A percentile compares a stretch with the other conserved stretches of the same genome.
phyloP scores from a whole-genome alignment of 257 asterid genomes.

The Solanum tacnaense region DNA sequence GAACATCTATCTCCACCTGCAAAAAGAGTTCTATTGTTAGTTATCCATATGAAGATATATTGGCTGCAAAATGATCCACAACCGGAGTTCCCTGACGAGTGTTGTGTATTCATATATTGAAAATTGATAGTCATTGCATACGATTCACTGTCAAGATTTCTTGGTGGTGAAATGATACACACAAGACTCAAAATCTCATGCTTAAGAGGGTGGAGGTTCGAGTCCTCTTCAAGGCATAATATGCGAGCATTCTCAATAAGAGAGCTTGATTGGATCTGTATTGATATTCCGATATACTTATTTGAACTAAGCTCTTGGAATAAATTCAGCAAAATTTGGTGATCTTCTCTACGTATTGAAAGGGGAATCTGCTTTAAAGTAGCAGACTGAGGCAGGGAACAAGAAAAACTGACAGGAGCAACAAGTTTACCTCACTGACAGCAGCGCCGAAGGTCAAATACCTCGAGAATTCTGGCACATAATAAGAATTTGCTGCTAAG shows the following conservation, averaged over 20 bases:
- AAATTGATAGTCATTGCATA: background rate
- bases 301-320: background rate
- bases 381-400: background rate
- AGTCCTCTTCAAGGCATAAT: background rate
- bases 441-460: constrained; percentile 67
- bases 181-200: background rate
- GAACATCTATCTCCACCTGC: constrained; percentile 60
- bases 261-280: background rate
- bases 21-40: background rate
- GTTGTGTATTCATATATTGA: background rate
- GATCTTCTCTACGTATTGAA: no score
- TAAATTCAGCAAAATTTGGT: background rate
- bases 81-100: background rate
- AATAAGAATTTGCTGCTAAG: constrained; percentile 44
- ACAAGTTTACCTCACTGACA: constrained; percentile 53
- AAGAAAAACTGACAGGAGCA: background rate
- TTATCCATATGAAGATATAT: background rate
- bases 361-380: background rate
- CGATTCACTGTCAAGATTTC: background rate
- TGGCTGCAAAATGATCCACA: background rate
- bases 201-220: background rate
- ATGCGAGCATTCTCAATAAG: background rate
- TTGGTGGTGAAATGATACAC: background rate
- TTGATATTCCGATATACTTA: background rate
- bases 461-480: constrained; percentile 30